Evolutionary conservation across 768 basidiomycete species (phyloP), one percentile per base, ranked within the genome.

Genomic region (Pilatotrama ljubarskyi): DNA sequence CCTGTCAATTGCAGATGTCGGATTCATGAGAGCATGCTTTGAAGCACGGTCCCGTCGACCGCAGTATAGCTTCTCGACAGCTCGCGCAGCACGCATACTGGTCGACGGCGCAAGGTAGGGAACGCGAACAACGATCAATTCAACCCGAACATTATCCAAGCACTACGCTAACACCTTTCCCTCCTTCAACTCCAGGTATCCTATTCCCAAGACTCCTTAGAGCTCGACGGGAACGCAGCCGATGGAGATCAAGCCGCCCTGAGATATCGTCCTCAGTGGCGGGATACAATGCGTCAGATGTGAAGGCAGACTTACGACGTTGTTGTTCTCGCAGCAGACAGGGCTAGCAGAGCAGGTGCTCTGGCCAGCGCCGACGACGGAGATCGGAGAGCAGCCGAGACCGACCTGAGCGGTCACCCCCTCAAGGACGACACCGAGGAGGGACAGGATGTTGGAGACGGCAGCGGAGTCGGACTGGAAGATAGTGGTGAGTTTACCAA

Each of bases 271-370:
- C 9, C 8, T 7, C 7, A 18, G 29, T n/a, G n/a, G n/a, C n/a
- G n/a, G n/a, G n/a, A n/a, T n/a, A n/a, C n/a, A n/a, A n/a, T n/a
- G n/a, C n/a, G n/a, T n/a, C n/a, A n/a, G 25, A 22, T 55, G 41
- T 25, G 41, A 1, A 29, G 24, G 17, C 8, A 22, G 3, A 59
- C 63, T 50, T 35, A 64, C 63, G 46, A 57, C 47, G 55, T 54
- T 60, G 59, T 64, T 64, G 63, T 64, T 52, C 55, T 60, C 24
- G 63, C 63, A 60, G 63, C 59, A 64, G 22, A 64, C 63, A 8
- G 63, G 22, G 22, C 37, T 49, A 11, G 54, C 50, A 14, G 32
- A 17, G 63, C 63, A 60, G n/a, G 63, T 22, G 49, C 20, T 37
- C 35, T 37, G 17, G 36, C 58, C 63, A 9, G 25, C 54, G 20